Base-by-base conservation (phyloP, 2,329 filamentous ascomycete species). In the Hymenoscyphus albidus region DNA sequence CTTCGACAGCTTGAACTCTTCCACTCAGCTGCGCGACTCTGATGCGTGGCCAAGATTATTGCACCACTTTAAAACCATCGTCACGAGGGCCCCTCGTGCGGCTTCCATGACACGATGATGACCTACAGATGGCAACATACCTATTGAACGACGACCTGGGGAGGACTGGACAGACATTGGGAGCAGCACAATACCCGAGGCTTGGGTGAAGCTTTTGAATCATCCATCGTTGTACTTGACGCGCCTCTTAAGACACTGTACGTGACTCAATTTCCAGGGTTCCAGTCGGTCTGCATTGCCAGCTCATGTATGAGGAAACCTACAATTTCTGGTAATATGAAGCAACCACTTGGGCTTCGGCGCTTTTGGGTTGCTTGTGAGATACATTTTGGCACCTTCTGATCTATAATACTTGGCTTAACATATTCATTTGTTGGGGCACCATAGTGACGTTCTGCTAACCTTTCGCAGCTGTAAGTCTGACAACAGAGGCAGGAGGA, bases 41-140 rank as follows among this genome's bases (percentile, higher is more conserved):
- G 85, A 85, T 85, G 83, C 78, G 84, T 84, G 82, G 88, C 89
- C 88, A 80, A 91, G 88, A 92, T 79, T 62, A 71, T 18, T 67
- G 77, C 78, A 83, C 88, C 84, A 85, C 86, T 88, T 81, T 89
- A 92, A 92, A 92, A 92, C 89, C 88, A 88, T 91, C 84, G 85
- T 87, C 84, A 87, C 85, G 88, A 92, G 86, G 85, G 85, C 80
- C 82, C 78, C 79, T 76, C 70, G 70, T 77, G 78, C 76, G 80
- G 81, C 82, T 81, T 81, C 81, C 86, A 88, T 84, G 86, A 89
- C 80, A 77, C 80, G 84, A 78, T 84, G 85, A 87, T 84, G 85
- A 89, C 86, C 86, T 88, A 80, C 81, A 80, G 84, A 82, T 79
- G 82, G 84, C 81, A 77, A 87, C 85, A 87, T 73, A 63, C 22